A percentile compares a stretch with the other conserved stretches of the same genome.
Evolutionary conservation across 176 grass and related monocot species (phyloP).

Genomic region (Pharus latifolius): DNA sequence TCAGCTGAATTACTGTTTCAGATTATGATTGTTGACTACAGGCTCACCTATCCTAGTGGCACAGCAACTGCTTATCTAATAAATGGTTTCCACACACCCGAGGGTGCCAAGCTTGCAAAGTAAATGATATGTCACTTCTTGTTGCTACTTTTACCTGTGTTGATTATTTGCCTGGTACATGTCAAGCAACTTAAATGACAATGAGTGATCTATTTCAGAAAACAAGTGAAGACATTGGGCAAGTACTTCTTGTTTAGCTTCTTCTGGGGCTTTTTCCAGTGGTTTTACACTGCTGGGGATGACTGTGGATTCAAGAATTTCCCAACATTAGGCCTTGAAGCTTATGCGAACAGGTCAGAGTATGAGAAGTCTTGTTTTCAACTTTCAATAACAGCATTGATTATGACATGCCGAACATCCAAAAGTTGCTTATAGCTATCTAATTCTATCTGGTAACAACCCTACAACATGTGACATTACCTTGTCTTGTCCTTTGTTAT

Average conservation of each 20-base stretch:
- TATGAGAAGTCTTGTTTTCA: background rate
- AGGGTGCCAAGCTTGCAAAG: slow-evolving; percentile 69
- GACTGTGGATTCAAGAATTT: slow-evolving; percentile 71
- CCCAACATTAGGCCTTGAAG: slow-evolving; percentile 73
- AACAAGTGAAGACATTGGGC: slow-evolving; percentile 76
- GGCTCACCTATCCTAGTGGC: slow-evolving; percentile 59
- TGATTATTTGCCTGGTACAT: background rate
- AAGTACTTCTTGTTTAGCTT: slow-evolving; percentile 68
- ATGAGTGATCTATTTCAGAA: slow-evolving; percentile 33
- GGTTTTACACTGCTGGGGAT: slow-evolving; percentile 78
- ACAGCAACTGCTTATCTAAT: slow-evolving; percentile 71
- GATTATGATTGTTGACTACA: slow-evolving; percentile 95
- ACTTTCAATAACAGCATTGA: background rate
- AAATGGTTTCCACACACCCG: slow-evolving; percentile 61
- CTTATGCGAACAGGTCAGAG: slow-evolving; percentile 44
- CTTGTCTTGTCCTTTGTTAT: slow-evolving; percentile 9
- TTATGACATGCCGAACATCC: slow-evolving; percentile 2
- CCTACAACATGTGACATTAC: background rate
- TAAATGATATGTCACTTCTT: slow-evolving; percentile 24
- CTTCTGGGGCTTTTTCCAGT: slow-evolving; percentile 84
- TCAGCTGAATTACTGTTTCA: slow-evolving; percentile 16
- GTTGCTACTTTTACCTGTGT: background rate
- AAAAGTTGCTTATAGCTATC: background rate
- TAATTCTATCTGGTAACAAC: background rate
- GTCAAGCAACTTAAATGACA: background rate